Conservation (phyloP, 73 alveolate genomes). For the Paramecium sonneborni region DNA sequence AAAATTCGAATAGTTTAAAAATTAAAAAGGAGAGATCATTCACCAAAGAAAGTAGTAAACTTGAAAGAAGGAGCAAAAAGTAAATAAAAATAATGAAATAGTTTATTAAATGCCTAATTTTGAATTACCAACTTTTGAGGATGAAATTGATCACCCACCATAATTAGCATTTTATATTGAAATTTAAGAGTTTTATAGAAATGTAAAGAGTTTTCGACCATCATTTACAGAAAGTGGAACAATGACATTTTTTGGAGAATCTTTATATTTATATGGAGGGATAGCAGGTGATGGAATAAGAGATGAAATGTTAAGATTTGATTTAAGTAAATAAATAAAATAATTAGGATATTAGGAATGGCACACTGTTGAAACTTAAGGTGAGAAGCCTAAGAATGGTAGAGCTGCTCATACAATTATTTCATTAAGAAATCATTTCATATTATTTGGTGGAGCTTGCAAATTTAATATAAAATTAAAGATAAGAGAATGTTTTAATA, state of each 20-base stretch:
- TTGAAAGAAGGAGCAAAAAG: slow-evolving; percentile 10
- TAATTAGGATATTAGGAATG: slow-evolving; percentile 3
- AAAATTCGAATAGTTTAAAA: not conserved
- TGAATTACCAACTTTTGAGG: not conserved
- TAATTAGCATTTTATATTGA: slow-evolving; percentile 6
- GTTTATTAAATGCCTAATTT: slow-evolving; percentile 13
- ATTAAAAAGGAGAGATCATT: slow-evolving; percentile 33
- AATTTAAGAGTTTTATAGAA: not conserved
- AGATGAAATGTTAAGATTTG: not conserved
- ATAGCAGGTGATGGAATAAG: slow-evolving; percentile 48
- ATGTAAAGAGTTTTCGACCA: not conserved
- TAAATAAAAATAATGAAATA: not conserved
- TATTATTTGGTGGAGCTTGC: slow-evolving; percentile 30
- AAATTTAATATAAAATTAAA: slow-evolving; percentile 12
- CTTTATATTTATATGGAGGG: slow-evolving; percentile 47
- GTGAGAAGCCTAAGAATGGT: slow-evolving; percentile 42
- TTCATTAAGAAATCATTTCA: not conserved
- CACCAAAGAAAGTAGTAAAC: not conserved
- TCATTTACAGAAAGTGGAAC: slow-evolving; percentile 38
- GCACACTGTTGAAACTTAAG: not conserved
- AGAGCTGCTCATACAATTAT: slow-evolving; percentile 7
- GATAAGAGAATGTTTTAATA: slow-evolving; percentile 36
- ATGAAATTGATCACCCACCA: slow-evolving; percentile 12
- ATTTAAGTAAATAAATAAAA: not conserved
- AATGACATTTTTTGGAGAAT: not conserved